Evolutionary conservation across 306 rosid genomes (phyloP).

Genomic region (Acacia confusa): DNA sequence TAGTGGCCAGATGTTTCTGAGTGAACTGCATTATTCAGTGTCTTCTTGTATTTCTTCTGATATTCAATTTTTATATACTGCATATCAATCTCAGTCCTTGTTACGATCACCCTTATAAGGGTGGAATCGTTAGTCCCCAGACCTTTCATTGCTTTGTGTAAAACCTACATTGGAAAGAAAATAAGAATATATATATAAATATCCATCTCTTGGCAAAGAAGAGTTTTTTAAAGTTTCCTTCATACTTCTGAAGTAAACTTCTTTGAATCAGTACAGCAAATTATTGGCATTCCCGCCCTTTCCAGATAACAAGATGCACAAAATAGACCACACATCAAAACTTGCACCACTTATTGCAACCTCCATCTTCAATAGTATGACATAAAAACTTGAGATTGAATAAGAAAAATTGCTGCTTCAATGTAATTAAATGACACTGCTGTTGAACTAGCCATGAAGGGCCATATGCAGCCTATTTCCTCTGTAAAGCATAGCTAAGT

Average conservation of each 20-base stretch:
- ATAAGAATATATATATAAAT: neutral
- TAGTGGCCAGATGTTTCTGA: constrained; percentile 82
- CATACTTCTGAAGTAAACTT: constrained; percentile 19
- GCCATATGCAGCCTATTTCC: neutral
- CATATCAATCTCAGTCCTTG: constrained; percentile 76
- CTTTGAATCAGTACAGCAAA: neutral
- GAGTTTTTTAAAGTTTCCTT: constrained; percentile 10
- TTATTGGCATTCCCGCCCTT: neutral
- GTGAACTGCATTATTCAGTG: constrained; percentile 67
- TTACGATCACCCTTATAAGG: constrained; percentile 59
- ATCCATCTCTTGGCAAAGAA: neutral
- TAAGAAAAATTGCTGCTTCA: neutral
- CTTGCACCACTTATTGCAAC: constrained; percentile 12
- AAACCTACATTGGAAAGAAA: constrained; percentile 45
- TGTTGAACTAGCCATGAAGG: neutral
- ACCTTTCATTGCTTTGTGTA: constrained; percentile 73
- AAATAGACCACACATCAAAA: neutral
- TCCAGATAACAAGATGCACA: neutral
- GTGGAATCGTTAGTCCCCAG: constrained; percentile 69
- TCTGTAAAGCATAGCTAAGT: neutral
- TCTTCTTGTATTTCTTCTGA: constrained; percentile 56
- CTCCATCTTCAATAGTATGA: neutral
- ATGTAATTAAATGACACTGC: constrained; percentile 6
- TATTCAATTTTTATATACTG: constrained; percentile 72
- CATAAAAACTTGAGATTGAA: constrained; percentile 1